A percentile compares a stretch with the other conserved stretches of the same genome.
Evolutionary conservation across 2,329 filamentous ascomycete species (phyloP).

Genomic region (Dactylellina sp.): DNA sequence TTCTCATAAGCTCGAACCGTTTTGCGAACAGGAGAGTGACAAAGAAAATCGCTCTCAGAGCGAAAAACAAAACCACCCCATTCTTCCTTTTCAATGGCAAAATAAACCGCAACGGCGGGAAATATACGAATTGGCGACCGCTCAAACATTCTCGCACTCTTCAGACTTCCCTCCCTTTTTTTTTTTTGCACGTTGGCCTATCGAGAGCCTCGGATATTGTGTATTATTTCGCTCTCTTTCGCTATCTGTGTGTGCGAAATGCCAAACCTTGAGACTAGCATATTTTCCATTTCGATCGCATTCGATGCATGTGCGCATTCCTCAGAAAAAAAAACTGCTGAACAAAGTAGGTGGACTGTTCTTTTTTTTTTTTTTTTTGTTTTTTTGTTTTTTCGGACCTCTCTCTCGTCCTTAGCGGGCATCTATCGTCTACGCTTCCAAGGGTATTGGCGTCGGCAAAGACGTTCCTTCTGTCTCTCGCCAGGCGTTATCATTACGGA

Average conservation of each 20-base stretch:
- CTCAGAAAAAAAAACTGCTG: slow-evolving; percentile 34
- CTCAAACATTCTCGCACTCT: slow-evolving; percentile 19
- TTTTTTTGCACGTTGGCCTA: slow-evolving; percentile 6
- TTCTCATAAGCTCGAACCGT: slow-evolving; percentile 44
- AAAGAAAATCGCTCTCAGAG: slow-evolving; percentile 32
- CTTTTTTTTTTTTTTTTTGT: slow-evolving; percentile 9
- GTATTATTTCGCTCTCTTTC: slow-evolving; percentile 9
- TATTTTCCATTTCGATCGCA: slow-evolving; percentile 51
- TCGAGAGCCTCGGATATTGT: slow-evolving; percentile 9
- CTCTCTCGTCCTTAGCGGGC: not conserved
- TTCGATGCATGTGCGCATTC: slow-evolving; percentile 56
- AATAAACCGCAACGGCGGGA: not conserved
- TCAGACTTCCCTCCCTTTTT: not conserved
- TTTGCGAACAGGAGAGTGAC: slow-evolving; percentile 27
- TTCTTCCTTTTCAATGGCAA: no score
- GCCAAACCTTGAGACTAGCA: slow-evolving; percentile 33
- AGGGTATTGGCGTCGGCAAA: slow-evolving; percentile 39
- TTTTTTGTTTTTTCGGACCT: slow-evolving; percentile 1
- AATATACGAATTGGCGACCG: not conserved
- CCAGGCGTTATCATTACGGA: slow-evolving; percentile 34
- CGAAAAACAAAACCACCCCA: slow-evolving; percentile 4
- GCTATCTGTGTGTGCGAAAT: slow-evolving; percentile 26
- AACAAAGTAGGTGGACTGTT: slow-evolving; percentile 41
- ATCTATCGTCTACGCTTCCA: slow-evolving; percentile 11
- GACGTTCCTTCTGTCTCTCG: slow-evolving; percentile 2